A percentile compares a stretch with the other conserved stretches of the same genome.
These are phyloP conservation scores for Sclerotinia glacialis DNA, from an alignment of 2,329 filamentous ascomycete genomes.

Conservation along the genomic window DNA sequence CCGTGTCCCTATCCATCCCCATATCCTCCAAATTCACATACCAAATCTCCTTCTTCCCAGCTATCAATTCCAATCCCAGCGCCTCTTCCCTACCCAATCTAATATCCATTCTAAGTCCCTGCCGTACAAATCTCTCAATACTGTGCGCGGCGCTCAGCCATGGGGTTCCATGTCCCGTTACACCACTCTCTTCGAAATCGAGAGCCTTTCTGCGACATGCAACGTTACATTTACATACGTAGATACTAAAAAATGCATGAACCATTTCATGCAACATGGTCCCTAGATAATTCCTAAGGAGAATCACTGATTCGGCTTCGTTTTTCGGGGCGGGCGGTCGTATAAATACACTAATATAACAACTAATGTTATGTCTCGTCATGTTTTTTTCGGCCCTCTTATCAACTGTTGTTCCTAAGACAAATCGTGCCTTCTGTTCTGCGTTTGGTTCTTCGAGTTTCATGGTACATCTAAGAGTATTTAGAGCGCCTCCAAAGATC, in stretches of 20 bases:
- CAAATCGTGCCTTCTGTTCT: neutral
- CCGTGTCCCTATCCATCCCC: neutral
- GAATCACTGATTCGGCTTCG: neutral
- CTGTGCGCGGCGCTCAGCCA: slow-evolving; percentile 5
- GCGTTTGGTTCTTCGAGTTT: slow-evolving; percentile 4
- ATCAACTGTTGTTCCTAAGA: slow-evolving; percentile 19
- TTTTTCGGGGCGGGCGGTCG: neutral
- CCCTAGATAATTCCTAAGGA: slow-evolving; percentile 13
- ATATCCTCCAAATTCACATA: slow-evolving; percentile 14
- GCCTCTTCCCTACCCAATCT: slow-evolving; percentile 19
- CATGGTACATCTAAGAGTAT: slow-evolving; percentile 12
- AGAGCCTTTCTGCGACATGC: neutral
- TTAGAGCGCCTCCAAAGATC: slow-evolving; percentile 18
- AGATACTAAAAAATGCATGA: slow-evolving; percentile 21
- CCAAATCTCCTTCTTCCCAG: slow-evolving; percentile 9
- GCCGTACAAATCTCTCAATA: slow-evolving; percentile 2
- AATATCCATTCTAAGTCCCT: slow-evolving; percentile 9
- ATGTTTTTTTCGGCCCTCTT: neutral
- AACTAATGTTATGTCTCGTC: slow-evolving; percentile 4
- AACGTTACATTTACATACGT: slow-evolving; percentile 17
- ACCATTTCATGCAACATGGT: slow-evolving; percentile 22
- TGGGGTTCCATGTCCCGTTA: slow-evolving; percentile 11
- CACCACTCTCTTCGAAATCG: slow-evolving; percentile 9
- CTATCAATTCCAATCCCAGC: slow-evolving; percentile 8
- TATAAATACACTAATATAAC: slow-evolving; percentile 6